Evolutionary conservation across 441 rosid genomes (phyloP).

Genomic region (Croton setiger): DNA sequence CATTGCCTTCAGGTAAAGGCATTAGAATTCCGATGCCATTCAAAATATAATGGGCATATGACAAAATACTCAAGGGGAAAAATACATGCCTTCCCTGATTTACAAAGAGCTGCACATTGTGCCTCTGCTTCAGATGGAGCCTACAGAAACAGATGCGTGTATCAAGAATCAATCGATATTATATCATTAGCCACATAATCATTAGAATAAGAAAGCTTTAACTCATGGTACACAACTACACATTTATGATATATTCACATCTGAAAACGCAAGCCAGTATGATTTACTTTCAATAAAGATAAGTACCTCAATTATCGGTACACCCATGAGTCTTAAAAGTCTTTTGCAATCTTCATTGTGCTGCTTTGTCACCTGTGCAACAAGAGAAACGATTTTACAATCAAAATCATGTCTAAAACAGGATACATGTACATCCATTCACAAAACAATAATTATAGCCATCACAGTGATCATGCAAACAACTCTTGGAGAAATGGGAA

Average conservation of each 20-base stretch:
- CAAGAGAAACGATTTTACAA: slow-evolving; percentile 13
- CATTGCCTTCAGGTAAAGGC: background rate
- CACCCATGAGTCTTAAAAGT: slow-evolving; percentile 91
- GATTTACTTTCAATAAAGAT: background rate
- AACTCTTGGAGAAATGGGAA: background rate
- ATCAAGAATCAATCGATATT: slow-evolving; percentile 12
- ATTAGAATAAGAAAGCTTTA: background rate
- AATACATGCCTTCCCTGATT: slow-evolving; percentile 65
- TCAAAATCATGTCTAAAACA: background rate
- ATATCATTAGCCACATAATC: background rate
- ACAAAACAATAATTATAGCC: background rate
- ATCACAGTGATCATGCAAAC: slow-evolving; percentile 7
- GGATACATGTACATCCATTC: slow-evolving; percentile 2
- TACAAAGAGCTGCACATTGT: slow-evolving; percentile 93
- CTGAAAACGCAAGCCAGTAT: background rate
- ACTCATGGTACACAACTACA: background rate
- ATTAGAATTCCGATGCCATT: background rate
- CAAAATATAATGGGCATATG: background rate
- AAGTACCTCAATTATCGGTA: slow-evolving; percentile 84
- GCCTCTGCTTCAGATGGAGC: slow-evolving; percentile 98
- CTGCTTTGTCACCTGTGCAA: slow-evolving; percentile 76
- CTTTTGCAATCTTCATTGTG: slow-evolving; percentile 95
- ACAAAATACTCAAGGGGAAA: slow-evolving; percentile 5
- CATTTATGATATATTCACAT: background rate
- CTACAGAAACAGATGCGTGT: slow-evolving; percentile 36